A percentile compares a stretch with the other conserved stretches of the same genome.
phyloP scores from a whole-genome alignment of 306 rosid species.

The Dicorynia guianensis region DNA sequence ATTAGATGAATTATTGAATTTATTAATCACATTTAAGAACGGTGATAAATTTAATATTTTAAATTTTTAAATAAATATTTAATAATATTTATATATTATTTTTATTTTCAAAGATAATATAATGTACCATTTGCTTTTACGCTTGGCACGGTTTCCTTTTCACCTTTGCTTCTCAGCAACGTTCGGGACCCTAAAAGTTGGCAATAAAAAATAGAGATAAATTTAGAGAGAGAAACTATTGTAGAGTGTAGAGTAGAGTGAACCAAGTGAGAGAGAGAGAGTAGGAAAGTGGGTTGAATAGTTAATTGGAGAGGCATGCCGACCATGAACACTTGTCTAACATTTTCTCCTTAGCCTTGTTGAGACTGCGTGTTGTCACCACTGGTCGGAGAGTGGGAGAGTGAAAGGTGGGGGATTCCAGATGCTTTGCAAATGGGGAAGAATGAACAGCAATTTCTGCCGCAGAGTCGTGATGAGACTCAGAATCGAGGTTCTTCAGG shows the following conservation, averaged over 20 bases:
- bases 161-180: conserved; percentile 80
- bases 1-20: too few relatives aligned
- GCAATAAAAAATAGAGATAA: background rate
- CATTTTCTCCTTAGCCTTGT: conserved; percentile 25
- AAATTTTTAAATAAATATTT: too few relatives aligned
- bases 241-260: background rate
- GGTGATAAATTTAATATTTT: too few relatives aligned
- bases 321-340: conserved; percentile 50
- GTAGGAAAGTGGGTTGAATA: conserved; percentile 26
- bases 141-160: conserved; percentile 43
- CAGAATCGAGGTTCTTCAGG: conserved; percentile 42
- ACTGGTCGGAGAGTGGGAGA: conserved; percentile 20
- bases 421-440: conserved; percentile 65
- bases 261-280: conserved; percentile 24
- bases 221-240: background rate
- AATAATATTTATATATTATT: too few relatives aligned
- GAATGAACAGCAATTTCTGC: conserved; percentile 42
- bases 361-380: conserved; percentile 9
- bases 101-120: too few relatives aligned
- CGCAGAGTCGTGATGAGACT: conserved; percentile 26
- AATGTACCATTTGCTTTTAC: conserved; percentile 42
- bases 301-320: conserved; percentile 21
- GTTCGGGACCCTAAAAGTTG: conserved; percentile 75
- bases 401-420: conserved; percentile 40
- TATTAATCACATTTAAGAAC: too few relatives aligned